These are phyloP conservation scores for Aspergillus sp. DNA, from an alignment of 2,329 filamentous ascomycete species.

Conservation along the genomic window DNA sequence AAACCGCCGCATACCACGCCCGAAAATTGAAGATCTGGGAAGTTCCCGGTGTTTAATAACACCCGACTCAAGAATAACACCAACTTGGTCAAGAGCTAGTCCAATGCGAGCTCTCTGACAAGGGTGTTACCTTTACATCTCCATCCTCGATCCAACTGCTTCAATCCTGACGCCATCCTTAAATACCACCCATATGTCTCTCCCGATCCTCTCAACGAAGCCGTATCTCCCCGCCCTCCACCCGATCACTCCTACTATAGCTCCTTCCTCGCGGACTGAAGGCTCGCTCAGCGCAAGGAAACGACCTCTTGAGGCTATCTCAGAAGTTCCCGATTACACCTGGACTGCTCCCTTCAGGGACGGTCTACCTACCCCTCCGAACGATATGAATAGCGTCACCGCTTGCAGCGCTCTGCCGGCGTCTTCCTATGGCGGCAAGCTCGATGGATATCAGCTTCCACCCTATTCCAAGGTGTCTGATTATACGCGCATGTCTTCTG, in stretches of 20 bases:
- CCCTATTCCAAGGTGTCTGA: slow-evolving; percentile 23
- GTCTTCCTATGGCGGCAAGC: slow-evolving; percentile 34
- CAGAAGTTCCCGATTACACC: slow-evolving; percentile 22
- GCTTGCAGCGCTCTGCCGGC: slow-evolving; percentile 37
- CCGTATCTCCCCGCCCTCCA: slow-evolving; percentile 29
- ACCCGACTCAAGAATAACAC: not conserved
- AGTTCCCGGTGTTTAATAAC: not conserved
- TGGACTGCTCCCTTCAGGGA: slow-evolving; percentile 42
- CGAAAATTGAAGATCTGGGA: not conserved
- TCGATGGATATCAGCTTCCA: slow-evolving; percentile 28
- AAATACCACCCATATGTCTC: slow-evolving; percentile 36
- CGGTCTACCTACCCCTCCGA: slow-evolving; percentile 45
- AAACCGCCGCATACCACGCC: slow-evolving; percentile 1
- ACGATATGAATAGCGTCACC: slow-evolving; percentile 46
- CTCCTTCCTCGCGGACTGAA: slow-evolving; percentile 23
- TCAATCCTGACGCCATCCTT: slow-evolving; percentile 17
- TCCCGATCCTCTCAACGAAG: slow-evolving; percentile 29
- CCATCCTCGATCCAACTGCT: not conserved
- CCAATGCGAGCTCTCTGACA: slow-evolving; percentile 26
- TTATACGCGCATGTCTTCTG: slow-evolving; percentile 25
- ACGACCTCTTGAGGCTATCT: slow-evolving; percentile 16
- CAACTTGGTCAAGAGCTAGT: slow-evolving; percentile 9
- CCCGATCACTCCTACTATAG: slow-evolving; percentile 29
- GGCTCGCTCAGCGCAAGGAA: slow-evolving; percentile 16
- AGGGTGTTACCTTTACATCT: slow-evolving; percentile 8